Conservation (phyloP, 257 asterid species). For the Solanum sitiens region DNA sequence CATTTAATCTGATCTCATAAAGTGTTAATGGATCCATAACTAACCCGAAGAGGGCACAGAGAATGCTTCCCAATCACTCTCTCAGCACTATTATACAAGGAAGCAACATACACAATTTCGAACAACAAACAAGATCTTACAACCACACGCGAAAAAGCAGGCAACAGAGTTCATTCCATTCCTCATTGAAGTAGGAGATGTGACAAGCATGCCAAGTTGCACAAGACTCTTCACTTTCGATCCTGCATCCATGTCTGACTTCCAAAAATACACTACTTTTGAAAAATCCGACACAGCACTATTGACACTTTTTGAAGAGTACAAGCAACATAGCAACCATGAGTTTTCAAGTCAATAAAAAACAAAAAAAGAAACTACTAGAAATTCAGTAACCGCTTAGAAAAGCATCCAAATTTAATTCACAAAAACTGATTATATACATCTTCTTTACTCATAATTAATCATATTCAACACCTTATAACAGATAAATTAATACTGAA, state of each 20-base stretch:
- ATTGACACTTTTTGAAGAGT: neutral
- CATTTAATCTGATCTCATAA: neutral
- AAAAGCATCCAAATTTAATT: neutral
- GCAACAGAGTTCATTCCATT: neutral
- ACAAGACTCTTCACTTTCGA: neutral
- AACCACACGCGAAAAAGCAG: neutral
- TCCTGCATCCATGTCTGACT: neutral
- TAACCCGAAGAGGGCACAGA: neutral
- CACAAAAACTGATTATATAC: neutral
- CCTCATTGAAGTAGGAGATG: neutral
- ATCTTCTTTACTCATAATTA: neutral
- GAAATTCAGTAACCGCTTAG: neutral
- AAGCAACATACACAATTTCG: neutral
- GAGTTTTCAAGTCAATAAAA: neutral
- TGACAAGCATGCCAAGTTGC: neutral
- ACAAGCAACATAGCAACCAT: neutral
- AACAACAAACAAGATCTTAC: neutral
- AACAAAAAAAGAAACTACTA: neutral
- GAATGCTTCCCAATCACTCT: neutral
- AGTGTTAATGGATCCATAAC: neutral
- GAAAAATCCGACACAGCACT: neutral
- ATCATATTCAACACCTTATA: neutral
- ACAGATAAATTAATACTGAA: neutral
- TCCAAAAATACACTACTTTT: neutral
- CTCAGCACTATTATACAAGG: neutral